phyloP scores from a whole-genome alignment of 2,329 filamentous ascomycete genomes.

The Tolypocladium tropicale region DNA sequence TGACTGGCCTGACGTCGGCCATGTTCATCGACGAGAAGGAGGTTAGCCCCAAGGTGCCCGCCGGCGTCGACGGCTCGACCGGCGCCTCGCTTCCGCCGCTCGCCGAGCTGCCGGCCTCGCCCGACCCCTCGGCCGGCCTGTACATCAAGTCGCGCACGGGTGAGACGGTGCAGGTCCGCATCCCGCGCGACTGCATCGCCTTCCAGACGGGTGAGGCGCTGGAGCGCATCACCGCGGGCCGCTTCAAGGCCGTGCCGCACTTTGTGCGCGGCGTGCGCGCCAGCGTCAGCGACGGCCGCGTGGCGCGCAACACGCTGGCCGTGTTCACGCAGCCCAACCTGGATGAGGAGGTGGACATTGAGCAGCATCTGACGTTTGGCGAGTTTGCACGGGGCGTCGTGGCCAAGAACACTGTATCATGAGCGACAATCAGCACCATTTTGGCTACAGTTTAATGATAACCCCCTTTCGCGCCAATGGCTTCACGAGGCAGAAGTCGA shows the following conservation, averaged over 20 bases:
- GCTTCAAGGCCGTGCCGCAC: conserved; percentile 90
- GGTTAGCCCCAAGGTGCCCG: conserved; percentile 23
- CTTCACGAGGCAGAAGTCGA: neutral
- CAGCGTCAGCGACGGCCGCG: conserved; percentile 36
- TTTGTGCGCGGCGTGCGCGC: conserved; percentile 73
- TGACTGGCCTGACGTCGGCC: conserved; percentile 87
- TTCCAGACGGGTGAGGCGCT: conserved; percentile 94
- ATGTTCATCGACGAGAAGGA: conserved; percentile 84
- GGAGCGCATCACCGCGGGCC: conserved; percentile 81
- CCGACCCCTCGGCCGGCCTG: conserved; percentile 77
- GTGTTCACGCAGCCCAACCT: conserved; percentile 97
- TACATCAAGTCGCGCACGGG: conserved; percentile 86
- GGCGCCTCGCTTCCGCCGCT: conserved; percentile 37
- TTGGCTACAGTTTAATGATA: neutral
- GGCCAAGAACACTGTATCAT: conserved; percentile 46
- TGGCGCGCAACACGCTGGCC: conserved; percentile 80
- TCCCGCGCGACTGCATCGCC: conserved; percentile 82
- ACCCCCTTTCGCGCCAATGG: neutral
- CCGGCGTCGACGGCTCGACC: conserved; percentile 7
- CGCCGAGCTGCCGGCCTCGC: conserved; percentile 62
- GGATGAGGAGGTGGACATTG: conserved; percentile 63
- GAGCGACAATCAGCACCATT: too few relatives aligned
- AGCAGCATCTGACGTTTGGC: conserved; percentile 60
- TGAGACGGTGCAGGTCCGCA: conserved; percentile 78
- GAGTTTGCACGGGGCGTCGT: conserved; percentile 59